phyloP scores from a whole-genome alignment of 1,284 basidiomycete genomes.

The Leccinum pachyderme region DNA sequence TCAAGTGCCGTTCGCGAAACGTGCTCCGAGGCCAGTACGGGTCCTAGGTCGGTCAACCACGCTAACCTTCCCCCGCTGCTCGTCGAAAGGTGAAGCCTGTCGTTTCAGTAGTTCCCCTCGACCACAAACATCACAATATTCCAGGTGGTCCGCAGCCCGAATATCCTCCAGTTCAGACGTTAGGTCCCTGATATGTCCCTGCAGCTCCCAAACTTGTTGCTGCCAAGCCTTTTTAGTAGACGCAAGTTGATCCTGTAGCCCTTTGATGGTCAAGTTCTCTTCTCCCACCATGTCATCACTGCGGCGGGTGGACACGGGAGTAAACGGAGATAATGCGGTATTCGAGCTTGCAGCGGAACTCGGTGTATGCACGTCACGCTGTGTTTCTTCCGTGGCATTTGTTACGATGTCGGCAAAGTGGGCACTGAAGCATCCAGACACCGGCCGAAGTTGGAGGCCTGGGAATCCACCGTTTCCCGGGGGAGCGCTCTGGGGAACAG shows the following conservation, averaged over 20 bases:
- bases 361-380: conserved; percentile 48
- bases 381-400: conserved; percentile 34
- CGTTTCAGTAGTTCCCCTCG: conserved; percentile 38
- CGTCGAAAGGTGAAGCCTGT: conserved; percentile 8
- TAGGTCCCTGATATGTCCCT: conserved; percentile 68
- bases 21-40: conserved; percentile 57
- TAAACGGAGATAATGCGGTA: conserved; percentile 50
- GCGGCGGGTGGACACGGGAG: conserved; percentile 41
- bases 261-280: conserved; percentile 46
- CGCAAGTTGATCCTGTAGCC: conserved; percentile 61
- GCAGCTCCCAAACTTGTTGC: conserved; percentile 70
- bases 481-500: conserved; percentile 58
- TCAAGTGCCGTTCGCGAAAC: conserved; percentile 55
- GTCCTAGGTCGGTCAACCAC: conserved; percentile 69
- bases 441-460: conserved; percentile 66
- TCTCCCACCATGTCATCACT: conserved; percentile 42
- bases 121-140: conserved; percentile 62
- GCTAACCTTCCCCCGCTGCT: conserved; percentile 33
- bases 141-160: conserved; percentile 39
- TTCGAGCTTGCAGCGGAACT: conserved; percentile 44
- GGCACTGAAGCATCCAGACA: conserved; percentile 72
- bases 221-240: conserved; percentile 64
- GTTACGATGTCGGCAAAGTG: conserved; percentile 66
- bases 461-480: conserved; percentile 60
- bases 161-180: conserved; percentile 63